Percentiles rank a stretch among this genome's conserved stretches.
These are phyloP conservation scores for Hyphopichia khmerensis DNA, from an alignment of 1,139 yeast species.

Conservation along the genomic window DNA sequence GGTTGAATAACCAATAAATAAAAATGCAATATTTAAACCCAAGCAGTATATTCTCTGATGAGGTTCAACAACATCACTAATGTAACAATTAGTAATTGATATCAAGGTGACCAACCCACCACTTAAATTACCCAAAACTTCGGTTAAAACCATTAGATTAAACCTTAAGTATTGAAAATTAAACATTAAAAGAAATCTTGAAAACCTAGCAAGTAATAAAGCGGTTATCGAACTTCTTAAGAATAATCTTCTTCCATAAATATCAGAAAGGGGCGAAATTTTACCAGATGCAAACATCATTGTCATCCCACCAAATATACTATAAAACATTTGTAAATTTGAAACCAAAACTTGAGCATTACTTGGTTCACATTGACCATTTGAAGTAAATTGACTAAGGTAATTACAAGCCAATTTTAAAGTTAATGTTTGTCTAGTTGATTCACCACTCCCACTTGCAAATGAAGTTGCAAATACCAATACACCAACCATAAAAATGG, in stretches of 20 bases:
- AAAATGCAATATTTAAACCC: slow-evolving; percentile 56
- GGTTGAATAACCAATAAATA: slow-evolving; percentile 59
- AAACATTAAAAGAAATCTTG: slow-evolving; percentile 30
- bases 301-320: slow-evolving; percentile 25
- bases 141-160: slow-evolving; percentile 31
- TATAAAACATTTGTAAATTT: slow-evolving; percentile 31
- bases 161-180: slow-evolving; percentile 29
- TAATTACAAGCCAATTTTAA: slow-evolving; percentile 40
- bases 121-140: slow-evolving; percentile 45
- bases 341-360: slow-evolving; percentile 37
- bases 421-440: slow-evolving; percentile 32
- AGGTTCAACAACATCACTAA: slow-evolving; percentile 63
- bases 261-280: slow-evolving; percentile 63
- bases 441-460: slow-evolving; percentile 30
- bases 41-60: slow-evolving; percentile 52
- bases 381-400: slow-evolving; percentile 9
- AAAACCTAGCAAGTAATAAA: slow-evolving; percentile 23
- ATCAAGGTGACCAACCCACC: slow-evolving; percentile 55
- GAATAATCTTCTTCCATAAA: slow-evolving; percentile 56
- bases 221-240: slow-evolving; percentile 33
- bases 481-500: slow-evolving; percentile 29
- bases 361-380: slow-evolving; percentile 27
- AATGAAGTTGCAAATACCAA: slow-evolving; percentile 29
- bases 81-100: slow-evolving; percentile 58
- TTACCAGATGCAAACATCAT: slow-evolving; percentile 44